These are phyloP conservation scores for Angomonas ambiguus DNA, from an alignment of 208 protist genomes.

Conservation along the genomic window DNA sequence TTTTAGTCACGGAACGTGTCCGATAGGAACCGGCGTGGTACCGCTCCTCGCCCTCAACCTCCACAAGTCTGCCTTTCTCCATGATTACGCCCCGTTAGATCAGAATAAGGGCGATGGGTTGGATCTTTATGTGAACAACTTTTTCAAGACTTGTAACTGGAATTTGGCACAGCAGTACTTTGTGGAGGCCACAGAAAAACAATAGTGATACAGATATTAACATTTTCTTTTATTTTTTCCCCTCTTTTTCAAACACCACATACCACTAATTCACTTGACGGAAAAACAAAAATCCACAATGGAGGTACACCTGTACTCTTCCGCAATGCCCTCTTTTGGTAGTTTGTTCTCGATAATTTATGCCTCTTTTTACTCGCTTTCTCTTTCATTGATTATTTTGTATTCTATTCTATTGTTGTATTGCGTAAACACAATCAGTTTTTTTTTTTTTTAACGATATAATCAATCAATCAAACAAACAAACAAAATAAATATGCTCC, in stretches of 20 bases:
- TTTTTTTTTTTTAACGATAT: too few species aligned
- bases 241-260: neutral
- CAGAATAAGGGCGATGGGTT: slow-evolving; percentile 11
- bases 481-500: slow-evolving; percentile 41
- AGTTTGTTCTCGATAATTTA: neutral
- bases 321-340: neutral
- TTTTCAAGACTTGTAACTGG: slow-evolving; percentile 89
- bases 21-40: slow-evolving; percentile 66
- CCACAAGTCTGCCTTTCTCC: slow-evolving; percentile 51
- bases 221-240: slow-evolving; percentile 2
- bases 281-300: too few species aligned
- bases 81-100: slow-evolving; percentile 44
- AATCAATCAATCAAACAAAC: too few species aligned
- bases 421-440: too few species aligned
- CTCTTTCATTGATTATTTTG: neutral
- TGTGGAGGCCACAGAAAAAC: slow-evolving; percentile 12
- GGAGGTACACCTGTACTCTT: too few species aligned
- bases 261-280: too few species aligned
- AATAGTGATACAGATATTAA: too few species aligned
- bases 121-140: slow-evolving; percentile 74
- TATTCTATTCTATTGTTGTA: too few species aligned
- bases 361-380: slow-evolving; percentile 1
- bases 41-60: slow-evolving; percentile 75
- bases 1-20: slow-evolving; percentile 73
- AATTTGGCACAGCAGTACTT: slow-evolving; percentile 60